Evolutionary conservation across 805 yeast species (phyloP), one percentile per base, ranked within the genome.

Genomic region (Schizosaccharomyces pombe): DNA sequence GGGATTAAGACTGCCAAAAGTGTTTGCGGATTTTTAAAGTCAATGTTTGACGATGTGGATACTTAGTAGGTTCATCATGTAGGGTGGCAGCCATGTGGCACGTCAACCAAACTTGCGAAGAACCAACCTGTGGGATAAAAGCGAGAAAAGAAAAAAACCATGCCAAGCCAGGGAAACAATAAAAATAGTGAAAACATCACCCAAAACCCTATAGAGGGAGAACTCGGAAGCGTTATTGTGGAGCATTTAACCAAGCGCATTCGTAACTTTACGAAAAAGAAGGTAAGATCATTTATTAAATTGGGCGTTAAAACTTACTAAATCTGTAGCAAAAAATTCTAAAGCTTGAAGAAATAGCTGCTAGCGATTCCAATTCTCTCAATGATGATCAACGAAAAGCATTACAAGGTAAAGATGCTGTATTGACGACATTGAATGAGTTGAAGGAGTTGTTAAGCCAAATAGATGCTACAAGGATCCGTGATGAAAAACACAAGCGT

Each of bases 401-500:
- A 29, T 11, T 49, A 14, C 39, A 26, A n/a, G 34, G 53, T 31
- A 28, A 49, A 5, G 53, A 49, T 2, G 53, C 53, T 19, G 34
- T 49, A 5, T 19, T 49, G 53, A 49, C 34, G 8, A 19, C 34
- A 12, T 49, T 49, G 53, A 34, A 32, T 28, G 53, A 49, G 39
- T 29, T 31, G 11, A 37, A 49, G 33, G 53, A 49, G 12, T 37
- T 49, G 31, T 28, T 24, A 14, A 9, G 26, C 5, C 53, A 26
- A 29, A 19, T 49, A 1, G 33, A 26, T 9, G n/a, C 34, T 16
- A n/a, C 39, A n/a, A 24, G 39, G 28, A 16, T n/a, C 24, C 28
- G 30, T 8, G 33, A 26, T 8, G 53, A 22, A 8, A 22, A 49
- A n/a, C n/a, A 30, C 12, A 19, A 30, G 39, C 31, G 31, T 26